A percentile compares a stretch with the other conserved stretches of the same genome.
Evolutionary conservation across 495 filamentous ascomycete genomes (phyloP).

Genomic region (Talaromyces thailandensis): DNA sequence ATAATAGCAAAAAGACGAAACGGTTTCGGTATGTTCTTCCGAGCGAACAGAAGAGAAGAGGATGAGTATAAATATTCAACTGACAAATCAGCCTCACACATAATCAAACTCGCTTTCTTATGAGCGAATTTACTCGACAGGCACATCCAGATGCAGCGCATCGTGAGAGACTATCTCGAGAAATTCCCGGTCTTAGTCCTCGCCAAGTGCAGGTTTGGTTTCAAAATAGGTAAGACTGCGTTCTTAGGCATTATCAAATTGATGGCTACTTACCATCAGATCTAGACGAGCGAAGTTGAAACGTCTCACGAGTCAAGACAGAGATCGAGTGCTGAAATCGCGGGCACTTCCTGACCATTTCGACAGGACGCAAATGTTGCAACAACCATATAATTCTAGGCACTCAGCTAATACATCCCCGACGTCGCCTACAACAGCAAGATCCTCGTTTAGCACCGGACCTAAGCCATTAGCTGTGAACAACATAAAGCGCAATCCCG

Average conservation of each 20-base stretch:
- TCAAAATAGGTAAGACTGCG: slow-evolving; percentile 70
- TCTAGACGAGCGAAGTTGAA: slow-evolving; percentile 88
- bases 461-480: slow-evolving; percentile 29
- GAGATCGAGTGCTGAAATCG: slow-evolving; percentile 90
- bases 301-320: slow-evolving; percentile 84
- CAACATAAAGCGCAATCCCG: slow-evolving; percentile 24
- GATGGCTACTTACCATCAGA: slow-evolving; percentile 11
- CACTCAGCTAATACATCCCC: slow-evolving; percentile 23
- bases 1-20: slow-evolving; percentile 91
- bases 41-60: slow-evolving; percentile 20
- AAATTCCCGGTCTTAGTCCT: slow-evolving; percentile 88
- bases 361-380: slow-evolving; percentile 81
- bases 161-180: slow-evolving; percentile 77
- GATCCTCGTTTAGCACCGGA: not conserved
- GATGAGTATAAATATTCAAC: not conserved
- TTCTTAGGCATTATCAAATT: slow-evolving; percentile 5
- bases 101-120: slow-evolving; percentile 91
- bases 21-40: slow-evolving; percentile 66
- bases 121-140: slow-evolving; percentile 95
- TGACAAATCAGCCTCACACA: slow-evolving; percentile 66
- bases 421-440: slow-evolving; percentile 17
- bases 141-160: slow-evolving; percentile 93
- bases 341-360: slow-evolving; percentile 86
- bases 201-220: slow-evolving; percentile 99
- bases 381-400: slow-evolving; percentile 52